Evolutionary conservation across 1,284 basidiomycete genomes (phyloP).

Genomic region (Vanrija sp.): DNA sequence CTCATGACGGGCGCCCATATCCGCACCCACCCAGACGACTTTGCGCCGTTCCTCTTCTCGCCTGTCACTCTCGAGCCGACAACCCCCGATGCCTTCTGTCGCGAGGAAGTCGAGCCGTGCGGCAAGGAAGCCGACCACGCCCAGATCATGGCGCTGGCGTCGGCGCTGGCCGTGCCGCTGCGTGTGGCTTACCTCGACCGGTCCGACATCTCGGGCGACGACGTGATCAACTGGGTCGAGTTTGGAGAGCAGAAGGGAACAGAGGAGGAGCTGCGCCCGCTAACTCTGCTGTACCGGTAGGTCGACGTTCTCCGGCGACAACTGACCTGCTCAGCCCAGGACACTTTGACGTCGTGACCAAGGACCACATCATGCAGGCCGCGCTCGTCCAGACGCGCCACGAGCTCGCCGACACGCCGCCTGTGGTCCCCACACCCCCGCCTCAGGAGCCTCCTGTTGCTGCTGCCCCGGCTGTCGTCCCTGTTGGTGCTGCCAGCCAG

Average conservation of each 20-base stretch:
- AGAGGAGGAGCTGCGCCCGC: slow-evolving; percentile 48
- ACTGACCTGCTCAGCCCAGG: slow-evolving; percentile 56
- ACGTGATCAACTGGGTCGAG: slow-evolving; percentile 58
- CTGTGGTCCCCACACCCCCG: too few species aligned
- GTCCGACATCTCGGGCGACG: slow-evolving; percentile 44
- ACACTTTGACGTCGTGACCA: slow-evolving; percentile 66
- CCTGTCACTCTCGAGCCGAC: slow-evolving; percentile 64
- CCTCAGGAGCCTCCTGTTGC: too few species aligned
- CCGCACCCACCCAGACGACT: slow-evolving; percentile 61
- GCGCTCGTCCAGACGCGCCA: too few species aligned
- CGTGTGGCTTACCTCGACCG: slow-evolving; percentile 76
- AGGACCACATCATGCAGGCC: slow-evolving; percentile 20
- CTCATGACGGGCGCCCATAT: slow-evolving; percentile 78
- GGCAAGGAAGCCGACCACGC: slow-evolving; percentile 86
- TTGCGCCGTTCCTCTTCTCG: slow-evolving; percentile 69
- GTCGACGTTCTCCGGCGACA: slow-evolving; percentile 27
- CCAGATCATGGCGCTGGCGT: slow-evolving; percentile 72
- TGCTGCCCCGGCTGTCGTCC: too few species aligned
- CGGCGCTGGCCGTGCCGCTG: slow-evolving; percentile 64
- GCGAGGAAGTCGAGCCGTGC: slow-evolving; percentile 69
- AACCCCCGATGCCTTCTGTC: slow-evolving; percentile 64
- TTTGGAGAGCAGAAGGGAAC: slow-evolving; percentile 54
- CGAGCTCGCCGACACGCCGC: too few species aligned
- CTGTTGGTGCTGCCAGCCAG: too few species aligned
- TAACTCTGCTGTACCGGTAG: slow-evolving; percentile 68